phyloP scores from a whole-genome alignment of 2,329 filamentous ascomycete genomes.

The Lithohypha guttulata region DNA sequence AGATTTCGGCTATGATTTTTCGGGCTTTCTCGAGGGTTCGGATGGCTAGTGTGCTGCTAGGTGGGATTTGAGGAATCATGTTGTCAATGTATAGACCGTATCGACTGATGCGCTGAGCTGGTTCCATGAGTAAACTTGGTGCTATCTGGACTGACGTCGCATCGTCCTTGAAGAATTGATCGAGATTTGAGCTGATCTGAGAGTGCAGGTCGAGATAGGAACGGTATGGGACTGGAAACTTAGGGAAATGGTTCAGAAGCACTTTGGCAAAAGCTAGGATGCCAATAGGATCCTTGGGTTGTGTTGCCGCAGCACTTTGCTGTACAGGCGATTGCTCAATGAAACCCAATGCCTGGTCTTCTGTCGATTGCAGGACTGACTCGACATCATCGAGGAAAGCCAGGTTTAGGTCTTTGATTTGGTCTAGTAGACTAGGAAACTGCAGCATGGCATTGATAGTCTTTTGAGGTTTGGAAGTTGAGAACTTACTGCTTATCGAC shows the following conservation, averaged over 20 bases:
- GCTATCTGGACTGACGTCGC: slow-evolving; percentile 70
- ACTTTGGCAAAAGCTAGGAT: slow-evolving; percentile 66
- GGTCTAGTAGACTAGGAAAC: slow-evolving; percentile 70
- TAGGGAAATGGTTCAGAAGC: slow-evolving; percentile 84
- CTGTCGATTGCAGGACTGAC: slow-evolving; percentile 67
- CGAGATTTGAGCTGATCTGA: slow-evolving; percentile 71
- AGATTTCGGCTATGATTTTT: slow-evolving; percentile 92
- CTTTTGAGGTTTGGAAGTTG: slow-evolving; percentile 18
- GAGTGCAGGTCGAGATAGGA: slow-evolving; percentile 88
- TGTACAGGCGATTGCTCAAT: slow-evolving; percentile 35
- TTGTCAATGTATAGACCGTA: slow-evolving; percentile 96
- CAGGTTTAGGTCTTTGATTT: slow-evolving; percentile 72
- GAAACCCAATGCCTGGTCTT: slow-evolving; percentile 65
- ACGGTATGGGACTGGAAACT: slow-evolving; percentile 81
- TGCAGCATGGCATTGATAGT: slow-evolving; percentile 22
- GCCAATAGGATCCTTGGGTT: slow-evolving; percentile 63
- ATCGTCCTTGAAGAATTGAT: slow-evolving; percentile 61
- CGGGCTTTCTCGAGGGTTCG: slow-evolving; percentile 71
- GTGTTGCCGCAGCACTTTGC: slow-evolving; percentile 33
- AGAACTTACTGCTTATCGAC: slow-evolving; percentile 58
- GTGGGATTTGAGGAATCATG: slow-evolving; percentile 40
- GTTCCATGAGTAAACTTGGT: slow-evolving; percentile 87
- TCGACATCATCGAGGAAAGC: slow-evolving; percentile 68
- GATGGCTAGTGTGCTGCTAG: slow-evolving; percentile 18
- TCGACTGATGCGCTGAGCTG: slow-evolving; percentile 82